These are phyloP conservation scores for Rhizopogon hawkerae DNA, from an alignment of 1,284 basidiomycete species.

Conservation along the genomic window DNA sequence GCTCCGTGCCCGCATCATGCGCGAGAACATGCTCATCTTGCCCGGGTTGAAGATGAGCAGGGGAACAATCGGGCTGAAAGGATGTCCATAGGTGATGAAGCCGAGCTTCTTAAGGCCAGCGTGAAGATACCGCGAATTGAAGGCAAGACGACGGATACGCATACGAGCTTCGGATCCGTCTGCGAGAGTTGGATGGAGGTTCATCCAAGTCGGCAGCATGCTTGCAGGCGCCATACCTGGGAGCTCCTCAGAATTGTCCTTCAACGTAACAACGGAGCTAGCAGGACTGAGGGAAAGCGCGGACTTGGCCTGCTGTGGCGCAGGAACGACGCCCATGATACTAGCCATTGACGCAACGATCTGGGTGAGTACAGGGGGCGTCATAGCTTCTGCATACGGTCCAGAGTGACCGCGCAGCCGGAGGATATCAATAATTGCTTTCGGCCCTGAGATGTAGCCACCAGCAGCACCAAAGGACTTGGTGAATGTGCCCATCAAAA, in stretches of 20 bases:
- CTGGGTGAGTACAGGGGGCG: constrained; percentile 88
- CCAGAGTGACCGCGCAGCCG: constrained; percentile 80
- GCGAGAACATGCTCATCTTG: constrained; percentile 84
- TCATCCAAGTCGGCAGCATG: constrained; percentile 63
- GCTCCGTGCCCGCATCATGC: constrained; percentile 80
- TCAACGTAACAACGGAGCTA: constrained; percentile 25
- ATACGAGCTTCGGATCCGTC: constrained; percentile 80
- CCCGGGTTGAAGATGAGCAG: constrained; percentile 90
- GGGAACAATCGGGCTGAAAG: constrained; percentile 90
- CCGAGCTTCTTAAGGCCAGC: constrained; percentile 85
- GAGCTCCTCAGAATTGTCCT: constrained; percentile 29
- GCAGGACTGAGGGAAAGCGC: constrained; percentile 22
- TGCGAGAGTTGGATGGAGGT: constrained; percentile 57
- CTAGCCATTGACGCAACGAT: constrained; percentile 89
- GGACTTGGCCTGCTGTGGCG: constrained; percentile 20
- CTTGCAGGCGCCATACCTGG: constrained; percentile 60
- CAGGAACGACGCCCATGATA: constrained; percentile 83
- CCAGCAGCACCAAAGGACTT: constrained; percentile 98
- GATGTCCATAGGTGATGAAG: constrained; percentile 93
- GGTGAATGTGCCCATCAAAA: constrained; percentile 99
- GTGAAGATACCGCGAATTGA: constrained; percentile 92
- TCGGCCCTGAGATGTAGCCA: constrained; percentile 88
- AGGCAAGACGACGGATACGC: constrained; percentile 82
- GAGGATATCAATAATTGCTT: constrained; percentile 73
- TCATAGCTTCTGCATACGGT: constrained; percentile 85